Evolutionary conservation across 257 asterid species (phyloP).

Genomic region (Mentha longifolia): DNA sequence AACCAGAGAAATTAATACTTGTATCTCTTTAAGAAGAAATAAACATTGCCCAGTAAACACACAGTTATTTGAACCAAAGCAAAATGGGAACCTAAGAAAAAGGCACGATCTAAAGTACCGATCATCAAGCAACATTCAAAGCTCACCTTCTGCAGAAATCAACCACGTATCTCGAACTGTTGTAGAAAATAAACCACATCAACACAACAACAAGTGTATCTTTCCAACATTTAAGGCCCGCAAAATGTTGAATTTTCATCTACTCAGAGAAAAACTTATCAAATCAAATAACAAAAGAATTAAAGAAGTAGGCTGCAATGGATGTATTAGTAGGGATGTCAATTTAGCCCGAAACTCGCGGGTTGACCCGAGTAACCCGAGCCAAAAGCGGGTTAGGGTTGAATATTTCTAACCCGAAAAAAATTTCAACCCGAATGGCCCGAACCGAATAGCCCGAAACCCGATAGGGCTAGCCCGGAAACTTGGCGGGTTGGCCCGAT

Average conservation of each 20-base stretch:
- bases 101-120: neutral
- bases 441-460: too few species aligned
- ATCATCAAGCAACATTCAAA: neutral
- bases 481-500: too few species aligned
- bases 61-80: neutral
- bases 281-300: conserved; percentile 10
- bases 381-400: too few species aligned
- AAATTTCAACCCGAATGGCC: too few species aligned
- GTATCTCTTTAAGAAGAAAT: too few species aligned
- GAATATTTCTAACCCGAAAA: too few species aligned
- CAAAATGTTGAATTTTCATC: neutral
- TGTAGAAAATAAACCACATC: conserved; percentile 78
- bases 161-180: conserved; percentile 54
- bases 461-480: too few species aligned
- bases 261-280: conserved; percentile 6
- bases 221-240: conserved; percentile 44
- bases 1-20: neutral
- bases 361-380: too few species aligned
- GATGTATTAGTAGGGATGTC: too few species aligned
- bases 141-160: conserved; percentile 59
- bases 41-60: neutral
- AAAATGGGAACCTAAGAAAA: neutral
- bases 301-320: neutral
- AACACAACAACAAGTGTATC: conserved; percentile 68
- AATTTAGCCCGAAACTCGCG: too few species aligned